Percentiles rank a stretch among this genome's conserved stretches.
Conservation (phyloP, 176 grass and related monocot species). For the Phoenix roebelenii region DNA sequence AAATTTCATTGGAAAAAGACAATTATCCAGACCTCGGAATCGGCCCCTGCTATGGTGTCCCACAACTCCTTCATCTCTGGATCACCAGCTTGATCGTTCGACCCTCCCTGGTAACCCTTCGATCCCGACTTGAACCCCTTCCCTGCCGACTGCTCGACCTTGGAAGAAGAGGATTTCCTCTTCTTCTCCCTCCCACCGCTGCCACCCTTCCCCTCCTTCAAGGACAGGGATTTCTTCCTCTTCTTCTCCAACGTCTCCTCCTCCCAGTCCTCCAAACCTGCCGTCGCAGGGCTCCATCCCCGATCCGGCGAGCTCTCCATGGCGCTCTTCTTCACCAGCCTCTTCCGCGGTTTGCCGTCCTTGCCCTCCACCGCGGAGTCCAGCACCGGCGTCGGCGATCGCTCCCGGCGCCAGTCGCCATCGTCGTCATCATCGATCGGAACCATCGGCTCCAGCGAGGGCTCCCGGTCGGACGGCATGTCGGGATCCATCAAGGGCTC, state of each 20-base stretch:
- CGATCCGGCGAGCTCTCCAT: slow-evolving; percentile 6
- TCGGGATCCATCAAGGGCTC: slow-evolving; percentile 67
- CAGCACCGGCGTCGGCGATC: slow-evolving; percentile 65
- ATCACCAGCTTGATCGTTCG: slow-evolving; percentile 27
- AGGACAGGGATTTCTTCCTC: slow-evolving; percentile 37
- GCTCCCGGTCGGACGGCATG: slow-evolving; percentile 22
- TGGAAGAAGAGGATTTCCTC: slow-evolving; percentile 4
- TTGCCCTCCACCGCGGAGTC: slow-evolving; percentile 12
- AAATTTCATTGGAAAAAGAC: not conserved
- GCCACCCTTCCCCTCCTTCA: slow-evolving; percentile 25
- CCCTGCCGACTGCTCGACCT: not conserved
- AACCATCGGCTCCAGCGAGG: slow-evolving; percentile 9
- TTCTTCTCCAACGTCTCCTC: slow-evolving; percentile 2
- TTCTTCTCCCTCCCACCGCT: slow-evolving; percentile 33
- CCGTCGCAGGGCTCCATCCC: not conserved
- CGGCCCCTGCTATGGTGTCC: slow-evolving; percentile 62
- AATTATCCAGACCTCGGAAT: slow-evolving; percentile 41
- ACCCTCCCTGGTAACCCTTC: slow-evolving; percentile 16
- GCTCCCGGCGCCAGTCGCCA: slow-evolving; percentile 38
- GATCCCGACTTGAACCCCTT: slow-evolving; percentile 19
- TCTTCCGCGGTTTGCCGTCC: slow-evolving; percentile 51
- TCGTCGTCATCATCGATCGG: slow-evolving; percentile 50
- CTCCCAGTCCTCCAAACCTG: slow-evolving; percentile 46
- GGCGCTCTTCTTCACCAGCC: slow-evolving; percentile 58
- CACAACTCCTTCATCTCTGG: slow-evolving; percentile 73